These are phyloP conservation scores for Furcasterigmium sp. DNA, from an alignment of 2,329 filamentous ascomycete genomes.

Conservation along the genomic window DNA sequence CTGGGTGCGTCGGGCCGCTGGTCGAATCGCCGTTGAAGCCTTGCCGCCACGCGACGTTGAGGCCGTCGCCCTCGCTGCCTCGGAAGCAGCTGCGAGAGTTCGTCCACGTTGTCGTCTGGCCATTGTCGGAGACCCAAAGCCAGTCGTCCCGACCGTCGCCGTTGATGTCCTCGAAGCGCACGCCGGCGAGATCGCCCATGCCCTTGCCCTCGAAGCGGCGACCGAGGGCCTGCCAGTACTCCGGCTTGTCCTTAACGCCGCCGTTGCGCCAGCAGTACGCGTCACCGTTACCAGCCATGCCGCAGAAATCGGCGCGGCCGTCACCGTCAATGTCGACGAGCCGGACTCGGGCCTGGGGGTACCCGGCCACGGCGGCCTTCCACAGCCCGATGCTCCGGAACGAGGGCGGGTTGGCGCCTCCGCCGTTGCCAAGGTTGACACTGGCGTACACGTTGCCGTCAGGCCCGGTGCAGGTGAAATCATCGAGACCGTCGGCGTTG, in stretches of 20 bases:
- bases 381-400: conserved; percentile 2
- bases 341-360: background rate
- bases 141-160: conserved; percentile 17
- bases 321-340: conserved; percentile 21
- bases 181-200: conserved; percentile 14
- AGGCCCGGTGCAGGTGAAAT: conserved; percentile 5
- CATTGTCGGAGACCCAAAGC: conserved; percentile 15
- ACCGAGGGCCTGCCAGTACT: conserved; percentile 26
- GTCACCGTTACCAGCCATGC: conserved; percentile 16
- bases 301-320: conserved; percentile 26
- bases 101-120: conserved; percentile 14
- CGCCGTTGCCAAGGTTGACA: conserved; percentile 9
- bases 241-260: conserved; percentile 17
- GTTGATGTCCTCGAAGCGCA: conserved; percentile 17
- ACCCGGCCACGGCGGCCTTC: background rate
- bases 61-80: conserved; percentile 13
- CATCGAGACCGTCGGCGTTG: conserved; percentile 13
- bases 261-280: conserved; percentile 26
- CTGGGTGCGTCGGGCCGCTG: conserved; percentile 10
- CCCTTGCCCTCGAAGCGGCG: conserved; percentile 13
- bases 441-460: background rate
- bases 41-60: conserved; percentile 17
- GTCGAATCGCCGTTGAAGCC: conserved; percentile 6
- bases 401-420: conserved; percentile 1
- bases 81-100: conserved; percentile 15